Base-by-base conservation (phyloP, 129 eudicot genomes). In the Rutidosis leptorrhynchoides region DNA sequence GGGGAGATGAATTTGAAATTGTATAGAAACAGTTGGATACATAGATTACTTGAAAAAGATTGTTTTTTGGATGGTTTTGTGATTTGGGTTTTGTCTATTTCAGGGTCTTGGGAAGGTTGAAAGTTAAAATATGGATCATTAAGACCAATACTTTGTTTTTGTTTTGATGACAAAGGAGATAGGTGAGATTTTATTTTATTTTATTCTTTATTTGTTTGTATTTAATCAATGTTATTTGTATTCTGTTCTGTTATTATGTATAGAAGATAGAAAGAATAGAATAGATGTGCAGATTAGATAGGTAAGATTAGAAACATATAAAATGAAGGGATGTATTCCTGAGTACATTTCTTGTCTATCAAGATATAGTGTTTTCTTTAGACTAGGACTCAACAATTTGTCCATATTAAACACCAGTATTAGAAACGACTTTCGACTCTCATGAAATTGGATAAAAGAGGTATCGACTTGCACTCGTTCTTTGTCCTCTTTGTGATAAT, bases 1-100 rank as follows among this genome's bases (percentile, higher is more conserved):
- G 51, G 90, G 88, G 37, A 81, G 96, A 74, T 81, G 83, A 89
- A 48, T 67, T 35, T 19, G 19, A 16, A 48, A 74, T 2, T 58
- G 62, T 64, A 46, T 29, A 72, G 56, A 54, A 5, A 67, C 33
- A 35, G 60, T n/a, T 5, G n/a, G n/a, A n/a, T n/a, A n/a, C n/a
- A 54, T 23, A 54, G 15, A 60, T 14, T 52, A 67, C 46, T 29
- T 27, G 40, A 14, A 57, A 64, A 63, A 10, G 1, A 66, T 32
- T 45, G 8, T 0, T 30, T 45, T 46, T 65, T 58, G 40, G 33
- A 63, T 58, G 57, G 62, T 62, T 51, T 62, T 61, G 79, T 75
- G 80, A 69, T 53, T 25, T 69, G 69, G 70, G 75, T 48, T 67
- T 67, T 67, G 64, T 54, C 77, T 62, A 32, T 74, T 67, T 67